phyloP scores from a whole-genome alignment of 768 basidiomycete genomes.

The Lentinus tigrinus region DNA sequence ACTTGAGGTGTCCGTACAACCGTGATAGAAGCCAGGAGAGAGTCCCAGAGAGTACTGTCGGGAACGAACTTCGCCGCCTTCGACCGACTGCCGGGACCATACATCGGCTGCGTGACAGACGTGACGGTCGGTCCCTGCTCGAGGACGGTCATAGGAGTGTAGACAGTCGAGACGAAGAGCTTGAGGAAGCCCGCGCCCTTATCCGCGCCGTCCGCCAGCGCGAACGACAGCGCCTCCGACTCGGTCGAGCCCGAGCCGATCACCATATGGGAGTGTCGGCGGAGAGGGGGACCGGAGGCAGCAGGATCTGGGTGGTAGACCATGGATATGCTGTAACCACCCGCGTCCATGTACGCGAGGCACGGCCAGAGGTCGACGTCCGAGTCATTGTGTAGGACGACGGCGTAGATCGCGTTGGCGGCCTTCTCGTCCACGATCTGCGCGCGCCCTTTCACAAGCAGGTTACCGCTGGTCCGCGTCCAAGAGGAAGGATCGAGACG shows the following conservation, averaged over 20 bases:
- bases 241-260: constrained; percentile 41
- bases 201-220: constrained; percentile 35
- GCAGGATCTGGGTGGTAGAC: constrained; percentile 51
- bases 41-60: constrained; percentile 30
- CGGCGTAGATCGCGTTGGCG: constrained; percentile 41
- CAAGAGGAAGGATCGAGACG: constrained; percentile 46
- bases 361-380: constrained; percentile 61
- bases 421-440: constrained; percentile 41
- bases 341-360: constrained; percentile 26
- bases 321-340: constrained; percentile 46
- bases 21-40: constrained; percentile 29
- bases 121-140: constrained; percentile 39
- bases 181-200: constrained; percentile 54
- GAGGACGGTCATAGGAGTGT: constrained; percentile 46
- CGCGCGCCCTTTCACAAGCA: constrained; percentile 48
- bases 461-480: constrained; percentile 43
- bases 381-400: constrained; percentile 50
- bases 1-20: constrained; percentile 18
- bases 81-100: not conserved
- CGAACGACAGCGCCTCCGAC: constrained; percentile 48
- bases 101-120: not conserved
- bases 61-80: not conserved
- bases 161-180: constrained; percentile 53
- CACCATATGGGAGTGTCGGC: constrained; percentile 39
- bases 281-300: constrained; percentile 40